These are phyloP conservation scores for Stylonectria norvegica DNA, from an alignment of 2,329 filamentous ascomycete genomes.

Conservation along the genomic window DNA sequence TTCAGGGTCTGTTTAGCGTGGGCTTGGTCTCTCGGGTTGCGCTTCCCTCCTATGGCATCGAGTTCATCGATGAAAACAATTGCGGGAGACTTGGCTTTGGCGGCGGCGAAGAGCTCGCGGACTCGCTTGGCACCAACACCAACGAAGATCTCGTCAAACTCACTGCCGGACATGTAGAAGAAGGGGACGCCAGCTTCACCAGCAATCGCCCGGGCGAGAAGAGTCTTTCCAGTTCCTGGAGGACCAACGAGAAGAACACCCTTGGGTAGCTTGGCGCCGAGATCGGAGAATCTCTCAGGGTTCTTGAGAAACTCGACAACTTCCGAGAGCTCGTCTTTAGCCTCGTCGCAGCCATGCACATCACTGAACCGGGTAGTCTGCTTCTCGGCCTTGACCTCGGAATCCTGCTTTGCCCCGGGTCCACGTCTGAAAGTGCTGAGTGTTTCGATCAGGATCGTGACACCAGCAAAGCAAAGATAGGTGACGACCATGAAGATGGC, in stretches of 20 bases:
- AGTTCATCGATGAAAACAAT: constrained; percentile 97
- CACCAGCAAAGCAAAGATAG: constrained; percentile 74
- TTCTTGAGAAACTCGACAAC: constrained; percentile 94
- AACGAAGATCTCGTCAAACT: constrained; percentile 98
- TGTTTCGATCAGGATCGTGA: constrained; percentile 80
- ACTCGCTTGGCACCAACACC: constrained; percentile 96
- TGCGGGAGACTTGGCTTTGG: constrained; percentile 79
- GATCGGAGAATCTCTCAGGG: constrained; percentile 86
- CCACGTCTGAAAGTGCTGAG: constrained; percentile 72
- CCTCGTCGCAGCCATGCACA: constrained; percentile 96
- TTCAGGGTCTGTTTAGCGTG: constrained; percentile 98
- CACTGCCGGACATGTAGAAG: constrained; percentile 99
- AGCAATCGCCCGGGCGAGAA: constrained; percentile 90
- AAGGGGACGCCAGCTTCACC: constrained; percentile 97
- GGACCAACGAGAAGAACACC: constrained; percentile 93
- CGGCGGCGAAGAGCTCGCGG: constrained; percentile 82
- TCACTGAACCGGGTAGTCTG: constrained; percentile 90
- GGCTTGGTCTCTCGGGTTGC: constrained; percentile 87
- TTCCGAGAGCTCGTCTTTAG: constrained; percentile 96
- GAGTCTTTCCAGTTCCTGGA: constrained; percentile 95
- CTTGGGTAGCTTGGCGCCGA: constrained; percentile 95
- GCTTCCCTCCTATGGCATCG: constrained; percentile 90
- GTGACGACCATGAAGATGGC: constrained; percentile 72
- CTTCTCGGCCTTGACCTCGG: constrained; percentile 87
- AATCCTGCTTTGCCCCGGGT: constrained; percentile 67